Evolutionary conservation across 1,139 yeast genomes (phyloP), one percentile per base, ranked within the genome.

Genomic region (Saccharomycopsis hybrid): DNA sequence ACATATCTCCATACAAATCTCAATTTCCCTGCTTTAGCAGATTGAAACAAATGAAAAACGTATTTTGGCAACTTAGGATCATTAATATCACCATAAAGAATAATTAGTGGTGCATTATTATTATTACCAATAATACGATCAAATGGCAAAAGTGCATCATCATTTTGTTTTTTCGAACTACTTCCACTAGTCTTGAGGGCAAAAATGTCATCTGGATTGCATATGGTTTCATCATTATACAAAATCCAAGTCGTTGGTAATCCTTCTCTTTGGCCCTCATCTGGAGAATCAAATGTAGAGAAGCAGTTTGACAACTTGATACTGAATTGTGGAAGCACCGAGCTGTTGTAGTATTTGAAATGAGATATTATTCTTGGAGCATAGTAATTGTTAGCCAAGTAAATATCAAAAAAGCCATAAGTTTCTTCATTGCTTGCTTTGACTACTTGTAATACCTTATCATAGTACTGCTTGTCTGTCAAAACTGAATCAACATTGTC

Each of bases 1-100:
- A 56, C 71, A 58, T 87, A 83, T 57, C 97, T 74, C 84, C 95
- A 78, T 2, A 82, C 75, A 62, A 86, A 84, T 52, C 87, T 73
- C 33, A 89, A 63, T 59, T 86, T 85, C 0, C 87, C 94, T 1
- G 69, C 63, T 5, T 67, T 61, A 0, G 95, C 85, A 51, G 84
- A 79, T 43, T 76, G 75, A 54, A 72, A 73, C 51, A 92, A 66
- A 52, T 78, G 76, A 27, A 70, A 64, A 57, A 87, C 81, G 68
- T 85, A 82, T 2, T 66, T 67, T 9, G 68, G 67, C 59, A 88
- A 85, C 3, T 68, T 65, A 0, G 62, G 64, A 13, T 78, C 71
- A 2, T 65, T 57, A 3, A 78, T 69, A 56, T 77, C 79, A 5
- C 80, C 82, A 52, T 85, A 86, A 2, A 78, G 59, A 2, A 76